A percentile compares a stretch with the other conserved stretches of the same genome.
phyloP scores from a whole-genome alignment of 805 yeast genomes.

The Metahyphopichia silvanorum region DNA sequence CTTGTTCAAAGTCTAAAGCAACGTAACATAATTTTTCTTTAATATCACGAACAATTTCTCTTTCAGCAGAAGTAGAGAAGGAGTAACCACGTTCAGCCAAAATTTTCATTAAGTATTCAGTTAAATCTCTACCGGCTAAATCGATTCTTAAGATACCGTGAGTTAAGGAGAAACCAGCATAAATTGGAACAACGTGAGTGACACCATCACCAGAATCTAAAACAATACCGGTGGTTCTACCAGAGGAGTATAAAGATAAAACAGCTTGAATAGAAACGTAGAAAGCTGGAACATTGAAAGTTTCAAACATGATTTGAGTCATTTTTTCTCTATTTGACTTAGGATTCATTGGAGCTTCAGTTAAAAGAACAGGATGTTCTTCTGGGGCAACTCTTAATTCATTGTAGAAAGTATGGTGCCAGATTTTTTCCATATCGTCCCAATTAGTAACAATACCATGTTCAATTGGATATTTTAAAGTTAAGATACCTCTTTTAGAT shows the following conservation, averaged over 20 bases:
- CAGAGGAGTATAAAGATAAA: constrained; percentile 95
- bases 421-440: constrained; percentile 99
- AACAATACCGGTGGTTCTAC: constrained; percentile 99
- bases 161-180: constrained; percentile 99
- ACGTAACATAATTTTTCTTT: constrained; percentile 99
- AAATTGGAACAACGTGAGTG: constrained; percentile 99
- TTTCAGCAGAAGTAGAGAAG: constrained; percentile 98
- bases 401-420: constrained; percentile 99
- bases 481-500: constrained; percentile 99
- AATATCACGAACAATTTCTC: constrained; percentile 92
- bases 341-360: constrained; percentile 99
- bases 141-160: constrained; percentile 98
- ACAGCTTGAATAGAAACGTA: constrained; percentile 99
- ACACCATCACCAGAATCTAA: constrained; percentile 99
- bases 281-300: constrained; percentile 99
- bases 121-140: constrained; percentile 99
- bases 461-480: constrained; percentile 98
- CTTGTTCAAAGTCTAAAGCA: constrained; percentile 98
- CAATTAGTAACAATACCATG: constrained; percentile 99
- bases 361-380: constrained; percentile 98
- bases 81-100: constrained; percentile 98
- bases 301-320: constrained; percentile 99
- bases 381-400: constrained; percentile 99
- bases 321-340: constrained; percentile 99
- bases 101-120: constrained; percentile 98